A percentile compares a stretch with the other conserved stretches of the same genome.
Evolutionary conservation across 805 yeast species (phyloP).

Genomic region (Wickerhamomyces chaumierensis): DNA sequence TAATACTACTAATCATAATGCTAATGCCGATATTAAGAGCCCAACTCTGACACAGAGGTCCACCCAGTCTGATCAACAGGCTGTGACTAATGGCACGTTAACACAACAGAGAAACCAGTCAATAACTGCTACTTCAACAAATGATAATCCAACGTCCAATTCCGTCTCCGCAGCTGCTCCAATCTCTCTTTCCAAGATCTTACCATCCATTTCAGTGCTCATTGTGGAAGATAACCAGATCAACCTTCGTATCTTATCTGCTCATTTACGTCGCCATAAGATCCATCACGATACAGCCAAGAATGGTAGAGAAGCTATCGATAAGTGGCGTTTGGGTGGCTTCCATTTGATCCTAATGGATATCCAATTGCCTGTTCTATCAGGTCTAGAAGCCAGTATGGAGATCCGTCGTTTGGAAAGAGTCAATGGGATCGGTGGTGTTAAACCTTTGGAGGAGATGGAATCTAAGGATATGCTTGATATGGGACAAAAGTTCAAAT

Average conservation of each 20-base stretch:
- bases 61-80: no score
- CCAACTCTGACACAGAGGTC: no score
- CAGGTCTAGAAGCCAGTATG: slow-evolving; percentile 91
- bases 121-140: slow-evolving; percentile 12
- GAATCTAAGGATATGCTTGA: slow-evolving; percentile 42
- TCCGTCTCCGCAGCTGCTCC: no score
- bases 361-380: slow-evolving; percentile 89
- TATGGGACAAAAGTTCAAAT: slow-evolving; percentile 45
- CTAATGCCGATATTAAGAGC: no score
- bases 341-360: slow-evolving; percentile 94
- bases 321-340: slow-evolving; percentile 90
- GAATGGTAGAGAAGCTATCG: slow-evolving; percentile 91
- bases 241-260: slow-evolving; percentile 83
- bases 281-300: slow-evolving; percentile 81
- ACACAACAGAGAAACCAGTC: neutral
- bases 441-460: slow-evolving; percentile 16
- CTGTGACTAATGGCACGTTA: neutral
- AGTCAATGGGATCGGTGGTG: slow-evolving; percentile 59
- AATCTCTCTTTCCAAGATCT: no score
- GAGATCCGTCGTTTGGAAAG: slow-evolving; percentile 82
- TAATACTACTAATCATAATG: no score
- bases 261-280: slow-evolving; percentile 75
- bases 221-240: slow-evolving; percentile 96
- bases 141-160: slow-evolving; percentile 37
- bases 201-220: slow-evolving; percentile 81